phyloP scores from a whole-genome alignment of 805 yeast species.

The Clavispora fructus region DNA sequence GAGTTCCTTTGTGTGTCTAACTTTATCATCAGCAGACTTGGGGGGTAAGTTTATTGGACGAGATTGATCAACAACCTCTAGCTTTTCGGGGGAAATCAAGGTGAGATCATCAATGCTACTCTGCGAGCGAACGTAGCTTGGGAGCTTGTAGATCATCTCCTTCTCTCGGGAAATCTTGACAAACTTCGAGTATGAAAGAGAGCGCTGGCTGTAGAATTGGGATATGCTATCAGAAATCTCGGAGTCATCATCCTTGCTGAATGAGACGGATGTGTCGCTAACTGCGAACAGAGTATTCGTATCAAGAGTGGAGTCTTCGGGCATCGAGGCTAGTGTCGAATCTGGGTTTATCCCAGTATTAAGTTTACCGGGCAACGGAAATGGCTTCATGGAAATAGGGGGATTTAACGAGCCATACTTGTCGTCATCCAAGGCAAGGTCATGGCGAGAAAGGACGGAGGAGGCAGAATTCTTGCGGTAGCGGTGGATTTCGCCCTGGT shows the following conservation, averaged over 20 bases:
- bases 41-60: conserved; percentile 75
- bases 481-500: conserved; percentile 28
- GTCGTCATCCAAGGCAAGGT: conserved; percentile 20
- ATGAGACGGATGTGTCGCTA: conserved; percentile 1
- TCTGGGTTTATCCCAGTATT: conserved; percentile 4
- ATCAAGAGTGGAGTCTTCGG: conserved; percentile 4
- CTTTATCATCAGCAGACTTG: conserved; percentile 46
- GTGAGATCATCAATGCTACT: conserved; percentile 20
- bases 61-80: conserved; percentile 49
- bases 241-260: conserved; percentile 21
- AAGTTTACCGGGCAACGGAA: conserved; percentile 17
- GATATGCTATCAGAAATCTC: conserved; percentile 35
- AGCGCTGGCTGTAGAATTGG: conserved; percentile 30
- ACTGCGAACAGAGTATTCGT: not conserved
- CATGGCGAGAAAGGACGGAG: conserved; percentile 20
- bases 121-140: conserved; percentile 35
- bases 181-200: conserved; percentile 29
- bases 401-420: conserved; percentile 18
- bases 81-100: conserved; percentile 57
- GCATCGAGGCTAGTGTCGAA: conserved; percentile 2
- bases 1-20: conserved; percentile 54
- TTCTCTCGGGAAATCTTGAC: conserved; percentile 30
- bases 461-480: conserved; percentile 12
- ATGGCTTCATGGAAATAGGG: conserved; percentile 11
- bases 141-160: conserved; percentile 30